Evolutionary conservation across 371 early-diverging fungal species (phyloP).

Genomic region (Mucor velutinosus): DNA sequence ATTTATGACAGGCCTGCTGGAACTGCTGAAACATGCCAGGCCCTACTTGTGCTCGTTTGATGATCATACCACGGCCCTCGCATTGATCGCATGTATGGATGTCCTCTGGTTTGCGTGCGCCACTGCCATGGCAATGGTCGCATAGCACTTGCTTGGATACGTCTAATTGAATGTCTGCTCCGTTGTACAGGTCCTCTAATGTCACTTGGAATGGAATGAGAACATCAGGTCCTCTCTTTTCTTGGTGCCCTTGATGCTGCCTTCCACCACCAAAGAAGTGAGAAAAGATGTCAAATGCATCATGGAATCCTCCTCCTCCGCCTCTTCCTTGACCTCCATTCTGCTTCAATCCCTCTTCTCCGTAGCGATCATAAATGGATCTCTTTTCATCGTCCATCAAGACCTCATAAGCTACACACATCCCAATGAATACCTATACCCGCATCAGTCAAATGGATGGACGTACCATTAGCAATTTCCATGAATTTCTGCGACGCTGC

Average conservation of each 20-base stretch:
- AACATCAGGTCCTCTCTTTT: slow-evolving; percentile 81
- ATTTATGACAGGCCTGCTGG: slow-evolving; percentile 88
- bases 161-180: slow-evolving; percentile 84
- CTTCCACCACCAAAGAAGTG: slow-evolving; percentile 82
- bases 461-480: slow-evolving; percentile 82
- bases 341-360: slow-evolving; percentile 88
- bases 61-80: slow-evolving; percentile 77
- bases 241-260: slow-evolving; percentile 41
- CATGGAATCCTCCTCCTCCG: slow-evolving; percentile 70
- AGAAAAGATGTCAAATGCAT: slow-evolving; percentile 93
- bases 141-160: slow-evolving; percentile 93
- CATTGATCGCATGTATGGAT: slow-evolving; percentile 82
- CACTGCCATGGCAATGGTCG: slow-evolving; percentile 90
- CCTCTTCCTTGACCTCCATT: slow-evolving; percentile 67
- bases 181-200: slow-evolving; percentile 88
- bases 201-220: slow-evolving; percentile 78
- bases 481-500: slow-evolving; percentile 87
- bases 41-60: slow-evolving; percentile 85
- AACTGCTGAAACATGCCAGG: slow-evolving; percentile 95
- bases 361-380: slow-evolving; percentile 78
- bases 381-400: slow-evolving; percentile 87
- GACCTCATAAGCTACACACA: slow-evolving; percentile 82
- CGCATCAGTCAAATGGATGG: background rate
- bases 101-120: slow-evolving; percentile 85
- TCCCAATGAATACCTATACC: background rate